Evolutionary conservation across 192 early-diverging fungal species (phyloP), one percentile per base, ranked within the genome.

Genomic region (Mortierella claussenii): DNA sequence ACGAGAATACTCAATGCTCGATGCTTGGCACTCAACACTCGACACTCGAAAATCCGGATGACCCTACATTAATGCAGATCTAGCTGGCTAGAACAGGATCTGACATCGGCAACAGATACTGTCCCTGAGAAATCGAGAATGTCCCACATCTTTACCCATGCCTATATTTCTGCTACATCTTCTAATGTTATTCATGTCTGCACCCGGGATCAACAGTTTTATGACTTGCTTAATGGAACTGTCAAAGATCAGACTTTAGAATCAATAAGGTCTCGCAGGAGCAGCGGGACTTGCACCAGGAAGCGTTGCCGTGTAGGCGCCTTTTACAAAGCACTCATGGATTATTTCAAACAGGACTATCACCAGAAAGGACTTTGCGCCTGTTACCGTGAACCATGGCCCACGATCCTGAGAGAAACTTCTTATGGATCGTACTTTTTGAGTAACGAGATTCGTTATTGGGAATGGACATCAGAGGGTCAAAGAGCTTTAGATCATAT

Each of bases 201-300:
- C 0, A 13, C 26, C 37, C 34, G 17, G 43, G 27, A 0, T 40
- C 30, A 24, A 58, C 46, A 88, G 86, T 52, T 65, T 88, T 42
- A 82, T 88, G 45, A 88, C 83, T 44, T 86, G 84, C 40, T 84
- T 84, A 24, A 88, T 86, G 84, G 86, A 88, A 44, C 42, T 88
- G 30, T 85, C 78, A 57, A 88, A 88, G 56, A 81, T 87, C 31
- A 82, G 80, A 32, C 62, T 87, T 10, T 84, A 87, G 45, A 87
- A 81, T 48, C 86, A 87, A 56, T 65, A 80, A 7, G 8, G 13
- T 10, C 8, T 40, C 8, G 37, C 37, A 10, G 37, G 37, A 40
- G 7, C 37, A n/a, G 54, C 59, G 28, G 57, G 31, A 7, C 21
- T 51, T 59, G 37, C 18, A 30, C 40, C 46, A 43, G 60, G 32